Percentiles rank a stretch among this genome's conserved stretches.
phyloP scores from a whole-genome alignment of 106 monocot genomes.

The Dendrobium chrysotoxum region DNA sequence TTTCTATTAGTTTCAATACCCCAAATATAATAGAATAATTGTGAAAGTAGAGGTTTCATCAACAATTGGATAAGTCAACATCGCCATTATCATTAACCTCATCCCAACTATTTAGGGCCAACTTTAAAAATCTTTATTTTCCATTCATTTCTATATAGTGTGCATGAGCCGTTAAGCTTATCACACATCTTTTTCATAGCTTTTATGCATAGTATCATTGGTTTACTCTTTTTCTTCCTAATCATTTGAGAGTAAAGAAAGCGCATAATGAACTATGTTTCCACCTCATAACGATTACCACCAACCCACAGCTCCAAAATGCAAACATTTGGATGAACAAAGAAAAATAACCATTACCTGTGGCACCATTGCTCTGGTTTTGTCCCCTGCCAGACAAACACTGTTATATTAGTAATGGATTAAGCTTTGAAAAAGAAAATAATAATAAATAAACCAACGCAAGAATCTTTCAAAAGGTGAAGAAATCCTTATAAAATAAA shows the following conservation, averaged over 20 bases:
- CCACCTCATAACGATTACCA: background rate
- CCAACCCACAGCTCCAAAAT: background rate
- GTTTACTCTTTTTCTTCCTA: background rate
- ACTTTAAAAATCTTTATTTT: background rate
- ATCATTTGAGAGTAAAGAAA: background rate
- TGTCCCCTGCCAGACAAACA: background rate
- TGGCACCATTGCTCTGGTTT: constrained; percentile 4
- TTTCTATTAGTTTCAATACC: too few species aligned
- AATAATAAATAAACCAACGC: background rate
- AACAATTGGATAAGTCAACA: too few species aligned
- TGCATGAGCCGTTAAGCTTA: background rate
- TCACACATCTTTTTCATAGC: background rate
- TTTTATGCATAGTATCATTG: background rate
- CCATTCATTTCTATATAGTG: background rate
- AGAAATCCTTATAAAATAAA: background rate
- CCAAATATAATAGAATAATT: too few species aligned
- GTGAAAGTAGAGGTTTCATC: too few species aligned
- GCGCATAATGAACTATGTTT: background rate
- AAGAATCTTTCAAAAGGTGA: background rate
- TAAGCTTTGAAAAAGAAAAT: background rate
- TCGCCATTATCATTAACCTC: too few species aligned
- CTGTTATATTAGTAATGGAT: background rate
- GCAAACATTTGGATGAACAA: background rate
- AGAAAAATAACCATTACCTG: constrained; percentile 1
- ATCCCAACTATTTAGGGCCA: too few species aligned